Evolutionary conservation across 805 yeast genomes (phyloP).

Genomic region (Candida sanyiensis): DNA sequence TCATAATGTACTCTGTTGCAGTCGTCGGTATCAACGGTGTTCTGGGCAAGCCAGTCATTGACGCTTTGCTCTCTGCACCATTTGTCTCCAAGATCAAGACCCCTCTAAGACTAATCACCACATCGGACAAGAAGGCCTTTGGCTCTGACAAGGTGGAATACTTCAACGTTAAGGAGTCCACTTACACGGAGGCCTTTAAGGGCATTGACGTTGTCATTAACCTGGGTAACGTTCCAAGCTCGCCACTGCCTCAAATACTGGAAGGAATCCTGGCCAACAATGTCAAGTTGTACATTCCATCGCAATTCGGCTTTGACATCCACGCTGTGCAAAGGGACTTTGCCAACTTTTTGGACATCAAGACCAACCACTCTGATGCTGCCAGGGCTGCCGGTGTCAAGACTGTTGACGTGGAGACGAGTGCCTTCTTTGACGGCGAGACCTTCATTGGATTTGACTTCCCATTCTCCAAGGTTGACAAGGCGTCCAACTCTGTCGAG

Average conservation of each 20-base stretch:
- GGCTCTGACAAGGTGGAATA: conserved; percentile 20
- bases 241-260: conserved; percentile 30
- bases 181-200: conserved; percentile 33
- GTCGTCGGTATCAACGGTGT: conserved; percentile 47
- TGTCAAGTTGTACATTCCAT: conserved; percentile 51
- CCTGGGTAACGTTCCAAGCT: conserved; percentile 29
- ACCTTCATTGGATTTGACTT: conserved; percentile 20
- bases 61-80: conserved; percentile 35
- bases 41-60: conserved; percentile 42
- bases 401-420: conserved; percentile 38
- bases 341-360: conserved; percentile 30
- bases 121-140: conserved; percentile 16
- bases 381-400: conserved; percentile 42
- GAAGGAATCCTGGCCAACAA: conserved; percentile 38
- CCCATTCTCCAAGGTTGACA: conserved; percentile 35
- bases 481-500: conserved; percentile 15
- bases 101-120: conserved; percentile 48
- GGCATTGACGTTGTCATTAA: conserved; percentile 50
- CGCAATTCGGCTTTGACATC: conserved; percentile 53
- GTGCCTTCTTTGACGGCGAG: conserved; percentile 33
- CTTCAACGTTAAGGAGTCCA: conserved; percentile 11
- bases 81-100: conserved; percentile 24
- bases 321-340: conserved; percentile 24
- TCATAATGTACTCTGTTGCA: too few species aligned
- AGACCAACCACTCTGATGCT: conserved; percentile 28